Conservation (phyloP, 2,329 filamentous ascomycete species). For the Neonectria punicea region DNA sequence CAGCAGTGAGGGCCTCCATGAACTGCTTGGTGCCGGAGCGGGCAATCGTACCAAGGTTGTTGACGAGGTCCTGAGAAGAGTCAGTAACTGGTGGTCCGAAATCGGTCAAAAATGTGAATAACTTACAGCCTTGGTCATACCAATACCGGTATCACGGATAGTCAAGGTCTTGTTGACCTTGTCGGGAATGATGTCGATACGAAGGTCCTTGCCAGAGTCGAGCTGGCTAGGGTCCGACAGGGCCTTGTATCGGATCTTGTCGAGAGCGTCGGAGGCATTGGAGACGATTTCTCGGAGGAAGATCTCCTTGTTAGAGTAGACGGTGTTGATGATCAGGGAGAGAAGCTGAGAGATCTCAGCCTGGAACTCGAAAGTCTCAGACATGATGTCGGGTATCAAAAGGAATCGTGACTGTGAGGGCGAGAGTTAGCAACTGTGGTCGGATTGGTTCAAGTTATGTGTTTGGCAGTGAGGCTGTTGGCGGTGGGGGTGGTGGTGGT, state of each 20-base stretch:
- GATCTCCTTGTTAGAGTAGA: slow-evolving; percentile 99
- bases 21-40: slow-evolving; percentile 99
- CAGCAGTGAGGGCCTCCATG: slow-evolving; percentile 98
- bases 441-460: slow-evolving; percentile 8
- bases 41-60: slow-evolving; percentile 99
- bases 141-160: slow-evolving; percentile 97
- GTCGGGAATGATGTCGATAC: slow-evolving; percentile 98
- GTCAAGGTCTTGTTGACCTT: slow-evolving; percentile 98
- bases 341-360: slow-evolving; percentile 99
- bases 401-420: slow-evolving; percentile 43
- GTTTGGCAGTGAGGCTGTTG: slow-evolving; percentile 20
- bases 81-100: slow-evolving; percentile 3
- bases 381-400: slow-evolving; percentile 73
- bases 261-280: slow-evolving; percentile 97
- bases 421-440: slow-evolving; percentile 30
- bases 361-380: slow-evolving; percentile 99
- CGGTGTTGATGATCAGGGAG: slow-evolving; percentile 99
- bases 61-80: slow-evolving; percentile 83
- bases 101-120: neutral
- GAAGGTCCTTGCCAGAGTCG: slow-evolving; percentile 96
- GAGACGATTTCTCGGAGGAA: slow-evolving; percentile 99
- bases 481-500: slow-evolving; percentile 16
- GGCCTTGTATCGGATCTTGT: slow-evolving; percentile 99
- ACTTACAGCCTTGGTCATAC: slow-evolving; percentile 99
- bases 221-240: slow-evolving; percentile 98